Evolutionary conservation across 768 basidiomycete species (phyloP).

Genomic region (Cystoderma amianthinum): DNA sequence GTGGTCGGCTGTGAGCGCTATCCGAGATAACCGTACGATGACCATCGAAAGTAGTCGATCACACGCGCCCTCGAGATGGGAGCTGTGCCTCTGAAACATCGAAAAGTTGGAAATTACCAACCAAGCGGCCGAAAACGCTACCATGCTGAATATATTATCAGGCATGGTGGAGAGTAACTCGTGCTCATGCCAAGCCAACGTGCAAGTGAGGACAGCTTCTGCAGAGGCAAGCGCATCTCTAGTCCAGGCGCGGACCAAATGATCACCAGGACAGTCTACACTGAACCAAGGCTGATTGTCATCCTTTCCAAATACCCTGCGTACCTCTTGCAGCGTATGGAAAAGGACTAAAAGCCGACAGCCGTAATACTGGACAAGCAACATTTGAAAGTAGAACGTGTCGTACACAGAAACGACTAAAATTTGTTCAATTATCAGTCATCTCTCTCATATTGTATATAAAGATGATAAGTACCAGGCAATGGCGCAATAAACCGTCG

Average conservation of each 20-base stretch:
- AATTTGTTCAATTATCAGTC: slow-evolving; percentile 13
- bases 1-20: slow-evolving; percentile 31
- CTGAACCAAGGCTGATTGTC: slow-evolving; percentile 23
- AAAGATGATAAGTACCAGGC: slow-evolving; percentile 19
- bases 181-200: slow-evolving; percentile 24
- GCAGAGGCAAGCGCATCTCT: slow-evolving; percentile 28
- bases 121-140: slow-evolving; percentile 34
- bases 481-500: slow-evolving; percentile 28
- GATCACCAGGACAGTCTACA: slow-evolving; percentile 20
- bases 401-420: slow-evolving; percentile 36
- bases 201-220: slow-evolving; percentile 26
- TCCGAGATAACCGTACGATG: slow-evolving; percentile 22
- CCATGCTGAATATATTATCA: slow-evolving; percentile 32
- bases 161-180: slow-evolving; percentile 31
- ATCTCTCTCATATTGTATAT: background rate
- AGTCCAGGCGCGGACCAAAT: slow-evolving; percentile 23
- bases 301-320: slow-evolving; percentile 13
- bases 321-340: slow-evolving; percentile 7
- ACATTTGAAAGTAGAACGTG: slow-evolving; percentile 32
- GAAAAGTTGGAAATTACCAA: slow-evolving; percentile 36
- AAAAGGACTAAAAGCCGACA: slow-evolving; percentile 25
- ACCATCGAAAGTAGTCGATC: slow-evolving; percentile 26
- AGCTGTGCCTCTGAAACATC: slow-evolving; percentile 22
- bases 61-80: slow-evolving; percentile 27
- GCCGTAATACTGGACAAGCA: slow-evolving; percentile 30